These are phyloP conservation scores for Podila epigama DNA, from an alignment of 192 early-diverging fungal genomes.

Conservation along the genomic window DNA sequence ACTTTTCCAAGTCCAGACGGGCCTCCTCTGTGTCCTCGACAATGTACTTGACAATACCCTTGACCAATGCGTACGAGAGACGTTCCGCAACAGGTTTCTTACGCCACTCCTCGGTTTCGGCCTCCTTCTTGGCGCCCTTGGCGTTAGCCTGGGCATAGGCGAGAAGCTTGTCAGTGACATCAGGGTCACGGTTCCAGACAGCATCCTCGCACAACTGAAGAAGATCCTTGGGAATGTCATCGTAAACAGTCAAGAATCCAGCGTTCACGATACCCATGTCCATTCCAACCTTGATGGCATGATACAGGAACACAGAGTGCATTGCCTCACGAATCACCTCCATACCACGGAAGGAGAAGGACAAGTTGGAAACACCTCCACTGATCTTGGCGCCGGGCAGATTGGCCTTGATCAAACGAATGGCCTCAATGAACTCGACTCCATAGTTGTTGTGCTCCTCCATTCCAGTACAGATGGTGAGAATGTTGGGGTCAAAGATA, in stretches of 20 bases:
- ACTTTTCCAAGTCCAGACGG: slow-evolving; percentile 71
- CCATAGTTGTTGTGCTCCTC: slow-evolving; percentile 98
- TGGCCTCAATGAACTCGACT: slow-evolving; percentile 91
- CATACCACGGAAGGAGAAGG: slow-evolving; percentile 97
- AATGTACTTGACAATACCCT: slow-evolving; percentile 94
- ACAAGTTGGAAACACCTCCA: slow-evolving; percentile 97
- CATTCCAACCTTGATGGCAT: slow-evolving; percentile 72
- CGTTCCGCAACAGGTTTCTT: slow-evolving; percentile 73
- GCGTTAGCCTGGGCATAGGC: slow-evolving; percentile 85
- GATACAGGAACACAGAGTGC: slow-evolving; percentile 91
- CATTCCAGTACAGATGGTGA: slow-evolving; percentile 96
- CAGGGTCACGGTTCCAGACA: slow-evolving; percentile 90
- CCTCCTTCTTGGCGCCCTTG: slow-evolving; percentile 73
- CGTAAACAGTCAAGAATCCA: slow-evolving; percentile 94
- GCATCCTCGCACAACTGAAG: slow-evolving; percentile 92
- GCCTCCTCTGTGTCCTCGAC: slow-evolving; percentile 95
- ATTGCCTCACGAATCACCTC: slow-evolving; percentile 92
- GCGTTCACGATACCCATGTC: slow-evolving; percentile 99
- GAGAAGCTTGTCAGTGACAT: slow-evolving; percentile 94
- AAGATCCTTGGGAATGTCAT: slow-evolving; percentile 95
- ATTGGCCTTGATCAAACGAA: slow-evolving; percentile 75
- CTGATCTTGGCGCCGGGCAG: slow-evolving; percentile 92
- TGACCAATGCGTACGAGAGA: slow-evolving; percentile 86
- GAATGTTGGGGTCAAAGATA: slow-evolving; percentile 91
- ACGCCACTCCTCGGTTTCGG: slow-evolving; percentile 90